Percentiles rank a stretch among this genome's conserved stretches.
Evolutionary conservation across 192 early-diverging fungal genomes (phyloP).

Genomic region (Geranomyces variabilis): DNA sequence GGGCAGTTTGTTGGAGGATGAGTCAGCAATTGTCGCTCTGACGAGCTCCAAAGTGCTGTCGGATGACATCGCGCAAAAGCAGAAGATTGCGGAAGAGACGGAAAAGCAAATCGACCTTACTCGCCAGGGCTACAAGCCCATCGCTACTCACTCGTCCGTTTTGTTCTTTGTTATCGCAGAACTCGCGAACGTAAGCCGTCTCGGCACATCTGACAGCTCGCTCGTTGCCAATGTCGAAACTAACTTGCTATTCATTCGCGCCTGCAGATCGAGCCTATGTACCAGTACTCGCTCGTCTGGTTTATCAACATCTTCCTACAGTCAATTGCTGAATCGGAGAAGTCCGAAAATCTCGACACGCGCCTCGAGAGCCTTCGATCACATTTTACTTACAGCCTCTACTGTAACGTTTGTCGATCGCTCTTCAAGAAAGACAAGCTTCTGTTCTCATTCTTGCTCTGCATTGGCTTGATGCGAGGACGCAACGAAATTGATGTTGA

Average conservation of each 20-base stretch:
- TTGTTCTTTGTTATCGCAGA: conserved; percentile 69
- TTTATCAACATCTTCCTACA: conserved; percentile 69
- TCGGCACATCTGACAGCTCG: neutral
- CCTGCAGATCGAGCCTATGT: conserved; percentile 64
- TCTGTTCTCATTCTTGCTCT: conserved; percentile 64
- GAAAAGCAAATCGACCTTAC: conserved; percentile 66
- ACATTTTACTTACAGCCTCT: conserved; percentile 65
- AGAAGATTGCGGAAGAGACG: conserved; percentile 62
- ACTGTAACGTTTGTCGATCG: conserved; percentile 65
- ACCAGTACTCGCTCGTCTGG: conserved; percentile 65
- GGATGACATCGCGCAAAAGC: conserved; percentile 65
- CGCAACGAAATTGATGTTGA: conserved; percentile 56
- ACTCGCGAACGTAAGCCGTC: conserved; percentile 54
- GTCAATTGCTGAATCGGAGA: conserved; percentile 60
- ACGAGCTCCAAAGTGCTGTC: conserved; percentile 62
- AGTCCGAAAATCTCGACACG: conserved; percentile 51
- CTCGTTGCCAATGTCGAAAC: too few relatives aligned
- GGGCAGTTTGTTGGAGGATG: conserved; percentile 65
- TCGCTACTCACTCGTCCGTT: conserved; percentile 63
- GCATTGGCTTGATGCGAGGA: conserved; percentile 59
- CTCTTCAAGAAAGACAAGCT: conserved; percentile 69
- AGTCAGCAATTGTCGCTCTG: conserved; percentile 62
- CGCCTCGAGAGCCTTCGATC: conserved; percentile 58
- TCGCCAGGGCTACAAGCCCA: conserved; percentile 61
- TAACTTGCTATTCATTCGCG: neutral